Conservation (phyloP, 2,329 filamentous ascomycete species). For the Mariannaea sp. region DNA sequence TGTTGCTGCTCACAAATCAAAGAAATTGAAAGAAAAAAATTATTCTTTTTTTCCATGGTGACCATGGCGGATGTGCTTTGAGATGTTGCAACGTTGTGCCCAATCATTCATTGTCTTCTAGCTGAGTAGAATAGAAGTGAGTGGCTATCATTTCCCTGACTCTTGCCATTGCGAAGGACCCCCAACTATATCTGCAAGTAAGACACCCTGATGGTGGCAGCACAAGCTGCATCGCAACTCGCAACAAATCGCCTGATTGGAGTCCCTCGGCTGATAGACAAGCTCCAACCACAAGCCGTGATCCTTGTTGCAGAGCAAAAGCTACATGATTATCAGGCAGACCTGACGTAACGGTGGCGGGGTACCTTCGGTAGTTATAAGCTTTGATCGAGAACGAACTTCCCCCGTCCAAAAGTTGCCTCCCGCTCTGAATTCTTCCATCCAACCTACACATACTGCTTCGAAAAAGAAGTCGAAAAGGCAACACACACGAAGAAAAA, state of each 20-base stretch:
- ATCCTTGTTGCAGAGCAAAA: slow-evolving; percentile 4
- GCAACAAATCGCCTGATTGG: slow-evolving; percentile 29
- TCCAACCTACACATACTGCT: background rate
- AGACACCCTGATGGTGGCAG: slow-evolving; percentile 25
- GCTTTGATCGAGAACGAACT: slow-evolving; percentile 8
- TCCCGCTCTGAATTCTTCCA: background rate
- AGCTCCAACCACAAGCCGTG: slow-evolving; percentile 5
- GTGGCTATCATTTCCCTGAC: background rate
- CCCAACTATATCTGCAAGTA: background rate
- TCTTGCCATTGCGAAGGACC: background rate
- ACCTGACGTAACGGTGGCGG: slow-evolving; percentile 18
- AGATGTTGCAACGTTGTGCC: background rate
- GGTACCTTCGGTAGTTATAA: slow-evolving; percentile 15
- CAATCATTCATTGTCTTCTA: background rate
- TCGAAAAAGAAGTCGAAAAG: background rate
- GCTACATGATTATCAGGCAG: background rate
- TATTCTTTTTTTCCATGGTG: too few relatives aligned
- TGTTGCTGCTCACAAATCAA: background rate
- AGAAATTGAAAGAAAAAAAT: too few relatives aligned
- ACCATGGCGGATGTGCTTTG: too few relatives aligned
- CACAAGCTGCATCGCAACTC: slow-evolving; percentile 10
- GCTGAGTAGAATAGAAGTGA: background rate
- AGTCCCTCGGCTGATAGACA: slow-evolving; percentile 10
- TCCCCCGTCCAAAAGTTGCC: background rate
- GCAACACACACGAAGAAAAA: background rate